phyloP scores from a whole-genome alignment of 495 filamentous ascomycete genomes.

The Glarea lozoyensis region DNA sequence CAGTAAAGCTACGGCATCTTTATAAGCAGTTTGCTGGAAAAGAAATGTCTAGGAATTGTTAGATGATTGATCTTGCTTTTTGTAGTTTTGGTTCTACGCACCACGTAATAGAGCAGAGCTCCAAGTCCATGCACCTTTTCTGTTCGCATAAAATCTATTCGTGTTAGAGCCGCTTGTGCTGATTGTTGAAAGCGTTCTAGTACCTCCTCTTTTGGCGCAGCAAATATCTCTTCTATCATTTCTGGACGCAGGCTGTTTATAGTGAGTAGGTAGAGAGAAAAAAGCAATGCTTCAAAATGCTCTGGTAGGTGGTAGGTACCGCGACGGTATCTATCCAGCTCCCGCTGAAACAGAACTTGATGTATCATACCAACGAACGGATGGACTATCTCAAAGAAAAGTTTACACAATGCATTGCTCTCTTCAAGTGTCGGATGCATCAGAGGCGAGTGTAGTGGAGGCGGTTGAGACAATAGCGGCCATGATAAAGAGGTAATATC shows the following conservation, averaged over 20 bases:
- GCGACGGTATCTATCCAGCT: conserved; percentile 10
- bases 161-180: conserved; percentile 3
- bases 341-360: conserved; percentile 6
- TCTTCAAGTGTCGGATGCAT: conserved; percentile 7
- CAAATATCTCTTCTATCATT: conserved; percentile 4
- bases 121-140: conserved; percentile 6
- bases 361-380: conserved; percentile 14
- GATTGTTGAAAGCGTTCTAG: conserved; percentile 5
- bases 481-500: conserved; percentile 2
- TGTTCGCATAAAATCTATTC: conserved; percentile 9
- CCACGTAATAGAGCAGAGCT: conserved; percentile 14
- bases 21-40: conserved; percentile 10
- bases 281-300: conserved; percentile 13
- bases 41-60: conserved; percentile 16
- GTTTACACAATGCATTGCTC: conserved; percentile 13
- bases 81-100: background rate
- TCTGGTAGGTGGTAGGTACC: conserved; percentile 1
- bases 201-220: conserved; percentile 1
- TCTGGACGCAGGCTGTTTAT: conserved; percentile 11
- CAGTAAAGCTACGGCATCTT: conserved; percentile 12
- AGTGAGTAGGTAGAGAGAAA: conserved; percentile 7
- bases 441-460: background rate
- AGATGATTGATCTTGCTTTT: background rate
- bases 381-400: conserved; percentile 15
- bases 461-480: background rate